Conservation (phyloP, 495 filamentous ascomycete genomes). For the Clohesyomyces aquaticus region DNA sequence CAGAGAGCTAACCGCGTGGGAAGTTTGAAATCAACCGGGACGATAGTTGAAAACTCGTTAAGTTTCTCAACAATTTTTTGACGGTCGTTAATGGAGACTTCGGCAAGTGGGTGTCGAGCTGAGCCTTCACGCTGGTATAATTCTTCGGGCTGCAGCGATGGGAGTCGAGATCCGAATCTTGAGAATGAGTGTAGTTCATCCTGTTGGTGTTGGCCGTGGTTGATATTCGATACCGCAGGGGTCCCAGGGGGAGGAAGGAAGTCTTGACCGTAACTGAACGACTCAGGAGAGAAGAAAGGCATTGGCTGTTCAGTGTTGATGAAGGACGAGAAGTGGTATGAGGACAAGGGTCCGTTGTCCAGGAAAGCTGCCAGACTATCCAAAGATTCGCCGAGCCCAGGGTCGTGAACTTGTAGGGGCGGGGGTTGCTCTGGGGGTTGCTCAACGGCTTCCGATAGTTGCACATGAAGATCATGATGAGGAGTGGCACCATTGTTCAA, state of each 20-base stretch:
- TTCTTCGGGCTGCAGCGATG: slow-evolving; percentile 66
- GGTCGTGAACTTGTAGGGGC: slow-evolving; percentile 8
- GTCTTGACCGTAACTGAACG: slow-evolving; percentile 39
- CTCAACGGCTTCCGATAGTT: slow-evolving; percentile 9
- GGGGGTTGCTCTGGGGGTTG: not conserved
- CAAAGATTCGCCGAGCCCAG: slow-evolving; percentile 29
- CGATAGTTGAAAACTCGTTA: slow-evolving; percentile 66
- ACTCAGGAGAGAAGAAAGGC: slow-evolving; percentile 38
- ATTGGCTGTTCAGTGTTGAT: slow-evolving; percentile 38
- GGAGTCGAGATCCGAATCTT: slow-evolving; percentile 66
- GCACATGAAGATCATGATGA: slow-evolving; percentile 16
- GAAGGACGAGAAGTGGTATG: slow-evolving; percentile 32
- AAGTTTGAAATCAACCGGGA: slow-evolving; percentile 67
- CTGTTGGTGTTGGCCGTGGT: slow-evolving; percentile 46
- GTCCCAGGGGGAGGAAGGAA: slow-evolving; percentile 65
- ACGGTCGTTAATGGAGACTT: slow-evolving; percentile 67
- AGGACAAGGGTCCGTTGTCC: slow-evolving; percentile 27
- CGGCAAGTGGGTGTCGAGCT: slow-evolving; percentile 61
- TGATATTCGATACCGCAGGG: slow-evolving; percentile 53
- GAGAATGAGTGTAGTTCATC: slow-evolving; percentile 53
- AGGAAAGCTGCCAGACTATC: slow-evolving; percentile 30
- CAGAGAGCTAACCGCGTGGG: slow-evolving; percentile 67
- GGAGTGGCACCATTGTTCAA: slow-evolving; percentile 25
- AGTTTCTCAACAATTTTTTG: slow-evolving; percentile 63
- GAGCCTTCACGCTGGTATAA: slow-evolving; percentile 55